phyloP scores from a whole-genome alignment of 176 grass and related monocot genomes.

The Aegilops longissima region DNA sequence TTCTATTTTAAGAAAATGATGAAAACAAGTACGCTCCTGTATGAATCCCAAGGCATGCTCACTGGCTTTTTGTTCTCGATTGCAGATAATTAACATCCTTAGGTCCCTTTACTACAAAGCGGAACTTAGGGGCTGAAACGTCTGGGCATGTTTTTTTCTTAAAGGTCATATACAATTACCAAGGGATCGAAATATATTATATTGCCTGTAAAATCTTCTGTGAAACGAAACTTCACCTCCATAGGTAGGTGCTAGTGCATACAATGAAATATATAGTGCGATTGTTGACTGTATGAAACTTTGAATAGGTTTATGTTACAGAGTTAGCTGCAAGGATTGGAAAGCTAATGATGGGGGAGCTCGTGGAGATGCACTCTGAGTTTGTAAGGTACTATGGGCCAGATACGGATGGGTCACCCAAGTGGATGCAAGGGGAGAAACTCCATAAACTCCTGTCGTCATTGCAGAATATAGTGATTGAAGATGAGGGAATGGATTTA shows the following conservation, averaged over 20 bases:
- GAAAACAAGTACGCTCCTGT: neutral
- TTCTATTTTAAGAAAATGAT: neutral
- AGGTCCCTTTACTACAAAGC: no score
- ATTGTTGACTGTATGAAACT: neutral
- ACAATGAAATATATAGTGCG: no score
- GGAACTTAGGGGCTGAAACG: no score
- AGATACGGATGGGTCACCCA: constrained; percentile 33
- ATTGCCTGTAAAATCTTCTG: no score
- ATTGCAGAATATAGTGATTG: constrained; percentile 41
- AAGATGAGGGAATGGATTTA: constrained; percentile 40
- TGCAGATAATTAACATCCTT: no score
- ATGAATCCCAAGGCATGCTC: neutral
- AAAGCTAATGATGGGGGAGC: constrained; percentile 74
- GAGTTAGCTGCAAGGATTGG: constrained; percentile 65
- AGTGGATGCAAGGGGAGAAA: constrained; percentile 78
- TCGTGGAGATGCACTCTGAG: constrained; percentile 71
- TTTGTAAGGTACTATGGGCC: constrained; percentile 77
- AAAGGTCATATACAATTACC: no score
- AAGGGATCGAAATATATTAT: no score
- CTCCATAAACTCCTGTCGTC: constrained; percentile 32
- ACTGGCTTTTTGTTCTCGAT: no score
- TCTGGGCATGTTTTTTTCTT: no score
- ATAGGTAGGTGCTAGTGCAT: no score
- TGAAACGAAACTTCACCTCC: no score
- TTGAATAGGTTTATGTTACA: constrained; percentile 69